A percentile compares a stretch with the other conserved stretches of the same genome.
Evolutionary conservation across 768 basidiomycete species (phyloP).

Genomic region (Aureoboletus auriporus): DNA sequence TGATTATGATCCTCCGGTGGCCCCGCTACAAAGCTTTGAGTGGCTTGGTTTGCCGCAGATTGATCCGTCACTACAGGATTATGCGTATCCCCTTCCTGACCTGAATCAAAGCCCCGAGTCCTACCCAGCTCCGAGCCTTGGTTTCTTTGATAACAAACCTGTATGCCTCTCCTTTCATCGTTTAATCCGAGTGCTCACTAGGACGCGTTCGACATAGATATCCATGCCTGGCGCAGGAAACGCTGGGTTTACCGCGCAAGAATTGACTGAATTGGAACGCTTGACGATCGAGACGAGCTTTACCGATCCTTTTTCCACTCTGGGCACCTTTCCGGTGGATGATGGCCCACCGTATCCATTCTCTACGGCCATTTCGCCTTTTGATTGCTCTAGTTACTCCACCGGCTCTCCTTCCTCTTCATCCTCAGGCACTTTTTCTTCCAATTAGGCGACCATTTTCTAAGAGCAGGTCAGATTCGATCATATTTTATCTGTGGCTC

Average conservation of each 20-base stretch:
- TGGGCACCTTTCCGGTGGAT: background rate
- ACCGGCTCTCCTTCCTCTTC: constrained; percentile 10
- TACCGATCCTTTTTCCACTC: constrained; percentile 21
- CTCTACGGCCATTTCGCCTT: constrained; percentile 14
- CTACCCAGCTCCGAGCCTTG: background rate
- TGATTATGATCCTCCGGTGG: background rate
- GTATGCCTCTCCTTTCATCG: constrained; percentile 7
- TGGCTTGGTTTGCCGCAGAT: constrained; percentile 15
- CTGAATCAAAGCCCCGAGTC: constrained; percentile 1
- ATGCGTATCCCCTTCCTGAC: background rate
- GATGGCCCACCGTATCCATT: background rate
- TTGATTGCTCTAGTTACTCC: constrained; percentile 14
- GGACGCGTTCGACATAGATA: background rate
- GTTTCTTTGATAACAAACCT: constrained; percentile 11
- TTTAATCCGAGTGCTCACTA: background rate
- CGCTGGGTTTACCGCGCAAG: constrained; percentile 5
- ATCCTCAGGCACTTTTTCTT: constrained; percentile 5
- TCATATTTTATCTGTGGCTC: background rate
- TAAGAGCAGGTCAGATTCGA: background rate
- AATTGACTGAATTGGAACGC: constrained; percentile 16
- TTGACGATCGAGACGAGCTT: constrained; percentile 17
- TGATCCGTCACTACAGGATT: constrained; percentile 3
- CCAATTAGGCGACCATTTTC: background rate
- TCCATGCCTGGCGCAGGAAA: background rate
- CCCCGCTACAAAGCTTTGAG: background rate